Conservation (phyloP, 1,284 basidiomycete genomes). For the Xanthoconium separans region DNA sequence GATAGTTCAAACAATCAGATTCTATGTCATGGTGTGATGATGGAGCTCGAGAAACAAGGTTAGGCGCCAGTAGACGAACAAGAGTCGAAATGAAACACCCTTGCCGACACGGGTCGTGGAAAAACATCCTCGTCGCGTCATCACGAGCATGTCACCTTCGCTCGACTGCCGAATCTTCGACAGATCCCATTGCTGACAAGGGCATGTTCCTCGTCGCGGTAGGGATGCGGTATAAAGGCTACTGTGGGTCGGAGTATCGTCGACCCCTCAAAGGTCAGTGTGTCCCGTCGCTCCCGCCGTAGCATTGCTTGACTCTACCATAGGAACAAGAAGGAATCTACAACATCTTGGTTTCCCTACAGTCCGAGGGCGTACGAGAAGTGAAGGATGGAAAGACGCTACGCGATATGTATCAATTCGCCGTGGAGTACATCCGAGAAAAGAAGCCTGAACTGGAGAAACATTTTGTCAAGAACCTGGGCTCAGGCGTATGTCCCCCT, state of each 20-base stretch:
- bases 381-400: constrained; percentile 81
- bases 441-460: constrained; percentile 84
- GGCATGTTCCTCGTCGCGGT: constrained; percentile 89
- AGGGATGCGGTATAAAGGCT: constrained; percentile 91
- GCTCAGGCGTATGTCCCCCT: constrained; percentile 71
- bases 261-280: constrained; percentile 80
- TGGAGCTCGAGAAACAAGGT: no score
- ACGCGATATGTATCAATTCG: constrained; percentile 81
- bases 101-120: no score
- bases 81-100: no score
- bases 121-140: no score
- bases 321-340: constrained; percentile 92
- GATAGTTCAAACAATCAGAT: no score
- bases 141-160: no score
- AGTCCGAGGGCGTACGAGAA: constrained; percentile 73
- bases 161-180: constrained; percentile 82
- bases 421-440: constrained; percentile 67
- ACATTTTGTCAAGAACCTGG: constrained; percentile 86
- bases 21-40: no score
- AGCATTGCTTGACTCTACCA: constrained; percentile 4
- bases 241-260: constrained; percentile 94
- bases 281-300: neutral
- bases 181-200: constrained; percentile 83
- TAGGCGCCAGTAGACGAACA: no score
- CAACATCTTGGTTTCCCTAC: constrained; percentile 74